Percentiles rank a stretch among this genome's conserved stretches.
Conservation (phyloP, 768 basidiomycete species). For the Podaxis mareebaensis region DNA sequence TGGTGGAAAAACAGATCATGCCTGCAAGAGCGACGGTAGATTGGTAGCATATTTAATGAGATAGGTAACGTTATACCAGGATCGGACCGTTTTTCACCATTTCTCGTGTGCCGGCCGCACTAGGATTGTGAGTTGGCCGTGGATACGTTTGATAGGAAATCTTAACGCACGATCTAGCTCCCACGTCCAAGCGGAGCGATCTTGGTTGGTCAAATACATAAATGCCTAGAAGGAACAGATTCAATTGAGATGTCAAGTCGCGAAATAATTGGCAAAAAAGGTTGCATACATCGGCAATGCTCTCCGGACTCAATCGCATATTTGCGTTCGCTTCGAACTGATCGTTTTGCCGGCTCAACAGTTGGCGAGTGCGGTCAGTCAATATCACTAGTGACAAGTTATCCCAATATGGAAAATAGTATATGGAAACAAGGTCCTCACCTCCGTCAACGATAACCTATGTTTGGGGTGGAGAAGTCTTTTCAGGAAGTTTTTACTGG, state of each 20-base stretch:
- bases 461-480: not conserved
- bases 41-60: not conserved
- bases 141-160: not conserved
- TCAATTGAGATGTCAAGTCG: not conserved
- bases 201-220: constrained; percentile 65
- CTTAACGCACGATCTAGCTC: constrained; percentile 70
- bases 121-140: constrained; percentile 16
- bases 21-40: too few relatives aligned
- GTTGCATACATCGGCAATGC: constrained; percentile 63
- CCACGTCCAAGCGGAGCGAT: constrained; percentile 77
- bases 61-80: not conserved
- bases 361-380: constrained; percentile 30
- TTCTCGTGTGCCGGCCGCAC: constrained; percentile 50
- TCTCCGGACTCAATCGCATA: constrained; percentile 56
- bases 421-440: constrained; percentile 23
- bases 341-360: constrained; percentile 25
- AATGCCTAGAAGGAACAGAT: constrained; percentile 48
- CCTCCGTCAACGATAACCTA: constrained; percentile 74
- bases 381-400: constrained; percentile 31
- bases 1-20: too few relatives aligned
- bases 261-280: not conserved
- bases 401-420: not conserved
- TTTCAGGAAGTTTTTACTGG: constrained; percentile 1
- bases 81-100: constrained; percentile 29
- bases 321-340: constrained; percentile 48